Evolutionary conservation across 257 asterid genomes (phyloP), one percentile per base, ranked within the genome.

Genomic region (Echites panduratus): DNA sequence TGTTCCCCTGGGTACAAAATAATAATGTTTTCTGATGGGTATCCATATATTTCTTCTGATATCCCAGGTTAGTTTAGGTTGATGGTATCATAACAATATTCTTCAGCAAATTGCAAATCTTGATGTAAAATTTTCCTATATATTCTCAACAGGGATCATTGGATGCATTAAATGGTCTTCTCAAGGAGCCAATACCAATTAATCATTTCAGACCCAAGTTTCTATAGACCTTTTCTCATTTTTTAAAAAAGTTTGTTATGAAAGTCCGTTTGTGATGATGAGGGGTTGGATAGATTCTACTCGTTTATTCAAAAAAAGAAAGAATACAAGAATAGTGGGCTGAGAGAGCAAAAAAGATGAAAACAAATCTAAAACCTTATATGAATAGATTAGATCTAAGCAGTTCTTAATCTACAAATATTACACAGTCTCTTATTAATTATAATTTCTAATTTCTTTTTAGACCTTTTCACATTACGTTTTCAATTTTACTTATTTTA

Each of bases 161-260:
- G 80, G 76, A 85, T 57, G 78, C 82, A 44, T 82, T 90, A 57
- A 88, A 90, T 53, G 74, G 72, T 52, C 87, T 61, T 77, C 91
- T 90, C 64, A 57, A 80, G 68, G 89, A 84, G 48, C 95, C 97
- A 43, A 58, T 88, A 68, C 53, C 83, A 22, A 73, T 86, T 26
- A 85, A 85, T 79, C 86, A 91, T 67, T 90, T 90, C 75, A 81
- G 95, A 67, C 85, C 97, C 69, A 90, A 88, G 96, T 87, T 76
- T 68, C 41, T 41, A 43, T n/a, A n/a, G n/a, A 50, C 12, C 43
- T 40, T 40, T 66, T 20, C n/a, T n/a, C n/a, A n/a, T n/a, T n/a
- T n/a, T n/a, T n/a, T n/a, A n/a, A n/a, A n/a, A n/a, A n/a, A n/a
- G n/a, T n/a, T n/a, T n/a, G n/a, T n/a, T n/a, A n/a, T n/a, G n/a